Conservation (phyloP, 371 early-diverging fungal species). For the Cokeromyces recurvatus region DNA sequence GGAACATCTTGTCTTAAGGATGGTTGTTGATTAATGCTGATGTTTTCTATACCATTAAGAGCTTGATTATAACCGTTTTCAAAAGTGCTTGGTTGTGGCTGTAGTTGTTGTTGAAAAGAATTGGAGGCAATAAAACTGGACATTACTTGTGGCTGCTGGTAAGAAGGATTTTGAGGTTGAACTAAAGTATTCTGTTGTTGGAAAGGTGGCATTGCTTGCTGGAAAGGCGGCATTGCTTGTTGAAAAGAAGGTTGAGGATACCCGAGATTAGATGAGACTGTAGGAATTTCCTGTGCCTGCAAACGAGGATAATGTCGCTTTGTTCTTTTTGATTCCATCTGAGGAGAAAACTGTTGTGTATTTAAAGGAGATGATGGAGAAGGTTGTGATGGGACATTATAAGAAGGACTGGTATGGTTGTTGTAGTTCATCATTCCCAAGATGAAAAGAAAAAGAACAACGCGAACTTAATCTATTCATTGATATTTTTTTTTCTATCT, state of each 20-base stretch:
- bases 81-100: neutral
- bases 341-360: no score
- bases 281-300: neutral
- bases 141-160: neutral
- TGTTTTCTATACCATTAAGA: conserved; percentile 20
- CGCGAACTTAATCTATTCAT: no score
- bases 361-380: no score
- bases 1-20: conserved; percentile 24
- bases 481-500: no score
- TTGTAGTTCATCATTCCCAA: no score
- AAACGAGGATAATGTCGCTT: conserved; percentile 21
- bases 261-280: neutral
- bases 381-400: no score
- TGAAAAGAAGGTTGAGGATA: neutral
- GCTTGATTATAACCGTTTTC: conserved; percentile 10
- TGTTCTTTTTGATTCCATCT: conserved; percentile 1
- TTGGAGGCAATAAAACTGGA: neutral
- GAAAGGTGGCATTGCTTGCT: neutral
- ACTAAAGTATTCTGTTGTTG: neutral
- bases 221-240: neutral
- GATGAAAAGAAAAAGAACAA: no score
- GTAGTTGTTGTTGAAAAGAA: neutral
- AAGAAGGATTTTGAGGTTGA: neutral
- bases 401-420: no score
- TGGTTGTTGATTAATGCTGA: conserved; percentile 9